These are phyloP conservation scores for Senna siamea DNA, from an alignment of 306 rosid species.

Conservation along the genomic window DNA sequence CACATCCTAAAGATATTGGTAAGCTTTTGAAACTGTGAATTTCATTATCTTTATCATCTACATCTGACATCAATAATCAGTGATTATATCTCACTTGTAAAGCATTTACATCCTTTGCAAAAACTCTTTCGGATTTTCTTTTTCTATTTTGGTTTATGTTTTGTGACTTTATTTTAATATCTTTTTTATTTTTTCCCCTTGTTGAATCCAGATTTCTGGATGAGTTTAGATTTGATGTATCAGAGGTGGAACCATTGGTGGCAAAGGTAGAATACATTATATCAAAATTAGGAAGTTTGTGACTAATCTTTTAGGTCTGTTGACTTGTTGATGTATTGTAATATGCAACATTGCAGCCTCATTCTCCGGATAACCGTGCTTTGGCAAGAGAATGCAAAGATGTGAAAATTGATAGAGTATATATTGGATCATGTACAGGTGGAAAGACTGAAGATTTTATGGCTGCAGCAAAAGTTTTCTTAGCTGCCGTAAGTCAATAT, in stretches of 20 bases:
- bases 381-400: constrained; percentile 96
- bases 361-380: constrained; percentile 94
- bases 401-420: constrained; percentile 91
- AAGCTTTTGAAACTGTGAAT: no score
- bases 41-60: background rate
- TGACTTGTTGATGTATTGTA: constrained; percentile 16
- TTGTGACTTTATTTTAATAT: background rate
- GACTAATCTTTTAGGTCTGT: background rate
- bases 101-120: background rate
- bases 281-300: constrained; percentile 1
- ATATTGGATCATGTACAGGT: constrained; percentile 96
- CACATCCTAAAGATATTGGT: background rate
- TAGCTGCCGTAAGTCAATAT: constrained; percentile 60
- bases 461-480: constrained; percentile 86
- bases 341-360: constrained; percentile 67
- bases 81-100: background rate
- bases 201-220: constrained; percentile 60
- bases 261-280: constrained; percentile 63
- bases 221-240: constrained; percentile 71
- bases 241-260: constrained; percentile 82
- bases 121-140: background rate
- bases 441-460: constrained; percentile 88
- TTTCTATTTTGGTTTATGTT: background rate
- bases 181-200: background rate
- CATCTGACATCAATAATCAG: background rate